Conservation (phyloP, 257 asterid species). For the Solanum chilense region DNA sequence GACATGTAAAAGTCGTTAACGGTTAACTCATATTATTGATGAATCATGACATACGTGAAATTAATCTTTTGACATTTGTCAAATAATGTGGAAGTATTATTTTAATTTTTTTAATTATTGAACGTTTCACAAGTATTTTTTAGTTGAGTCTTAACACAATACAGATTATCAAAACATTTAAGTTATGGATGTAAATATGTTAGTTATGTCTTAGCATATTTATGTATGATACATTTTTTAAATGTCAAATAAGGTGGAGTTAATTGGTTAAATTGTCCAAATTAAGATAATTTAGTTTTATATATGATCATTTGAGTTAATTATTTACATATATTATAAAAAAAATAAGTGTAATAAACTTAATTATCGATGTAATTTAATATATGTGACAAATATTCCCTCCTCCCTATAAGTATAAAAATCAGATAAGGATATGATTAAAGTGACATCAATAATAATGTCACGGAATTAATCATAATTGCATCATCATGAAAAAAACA, state of each 20-base stretch:
- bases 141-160: neutral
- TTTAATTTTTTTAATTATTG: neutral
- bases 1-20: neutral
- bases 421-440: neutral
- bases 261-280: neutral
- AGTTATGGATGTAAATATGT: neutral
- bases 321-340: neutral
- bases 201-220: neutral
- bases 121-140: neutral
- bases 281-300: neutral
- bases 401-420: neutral
- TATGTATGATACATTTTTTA: neutral
- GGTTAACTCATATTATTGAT: neutral
- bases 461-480: neutral
- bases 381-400: neutral
- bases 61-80: neutral
- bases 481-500: neutral
- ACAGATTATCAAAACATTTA: neutral
- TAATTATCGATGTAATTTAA: neutral
- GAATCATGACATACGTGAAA: neutral
- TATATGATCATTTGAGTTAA: neutral
- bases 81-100: neutral
- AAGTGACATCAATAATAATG: neutral
- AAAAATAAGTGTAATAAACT: neutral
- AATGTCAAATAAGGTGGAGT: neutral